Conservation (phyloP, 306 rosid species). For the Purshia tridentata region DNA sequence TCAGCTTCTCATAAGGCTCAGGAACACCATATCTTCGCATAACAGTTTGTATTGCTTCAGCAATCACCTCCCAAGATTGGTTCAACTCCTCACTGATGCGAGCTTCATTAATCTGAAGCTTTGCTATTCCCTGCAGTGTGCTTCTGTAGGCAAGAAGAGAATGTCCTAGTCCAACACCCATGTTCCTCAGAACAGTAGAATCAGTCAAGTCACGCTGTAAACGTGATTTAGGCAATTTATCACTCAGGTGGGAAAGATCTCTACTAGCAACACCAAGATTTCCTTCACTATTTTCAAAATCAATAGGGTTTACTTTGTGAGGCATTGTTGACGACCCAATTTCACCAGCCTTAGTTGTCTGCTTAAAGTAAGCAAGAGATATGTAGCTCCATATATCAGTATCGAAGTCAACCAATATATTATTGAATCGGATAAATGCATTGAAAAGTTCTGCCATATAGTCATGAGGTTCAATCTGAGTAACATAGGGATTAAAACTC, state of each 20-base stretch:
- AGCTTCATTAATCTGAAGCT: constrained; percentile 73
- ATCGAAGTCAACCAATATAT: constrained; percentile 66
- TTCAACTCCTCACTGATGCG: constrained; percentile 71
- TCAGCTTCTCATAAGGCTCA: constrained; percentile 86
- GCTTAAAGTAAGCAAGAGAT: constrained; percentile 88
- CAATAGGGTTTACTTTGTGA: constrained; percentile 95
- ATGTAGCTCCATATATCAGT: constrained; percentile 77
- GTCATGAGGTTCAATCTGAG: constrained; percentile 95
- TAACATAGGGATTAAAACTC: constrained; percentile 73
- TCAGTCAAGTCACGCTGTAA: constrained; percentile 52
- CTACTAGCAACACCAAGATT: constrained; percentile 83
- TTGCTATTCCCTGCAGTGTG: constrained; percentile 73
- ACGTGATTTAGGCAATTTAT: constrained; percentile 83
- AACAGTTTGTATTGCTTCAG: constrained; percentile 85
- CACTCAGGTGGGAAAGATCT: constrained; percentile 65
- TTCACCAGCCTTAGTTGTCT: constrained; percentile 43
- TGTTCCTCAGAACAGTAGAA: constrained; percentile 81
- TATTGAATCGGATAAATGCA: neutral
- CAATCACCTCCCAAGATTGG: constrained; percentile 87
- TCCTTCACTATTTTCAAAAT: constrained; percentile 94
- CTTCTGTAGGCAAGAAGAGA: constrained; percentile 86
- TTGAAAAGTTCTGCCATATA: constrained; percentile 60
- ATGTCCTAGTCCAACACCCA: constrained; percentile 80
- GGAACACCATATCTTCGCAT: constrained; percentile 92
- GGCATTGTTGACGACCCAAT: constrained; percentile 71